Base-by-base conservation (phyloP, 148 eudicot species). In the Nepenthes gracilis region DNA sequence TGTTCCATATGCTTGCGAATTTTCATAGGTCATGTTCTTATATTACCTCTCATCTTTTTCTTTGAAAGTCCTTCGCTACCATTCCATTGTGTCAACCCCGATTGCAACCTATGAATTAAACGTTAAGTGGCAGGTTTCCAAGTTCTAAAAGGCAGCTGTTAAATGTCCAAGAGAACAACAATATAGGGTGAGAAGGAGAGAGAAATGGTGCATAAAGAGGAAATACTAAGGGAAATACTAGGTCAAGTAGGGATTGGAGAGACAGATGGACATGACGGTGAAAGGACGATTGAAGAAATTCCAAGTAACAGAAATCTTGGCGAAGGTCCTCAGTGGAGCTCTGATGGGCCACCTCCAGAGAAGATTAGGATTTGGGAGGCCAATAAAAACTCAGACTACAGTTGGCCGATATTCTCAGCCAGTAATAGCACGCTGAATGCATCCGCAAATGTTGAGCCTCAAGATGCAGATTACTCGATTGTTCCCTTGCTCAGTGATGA, bases 401-500 rank as follows among this genome's bases (percentile, higher is more conserved):
- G 11, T 49, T 49, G 53, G 53, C 61, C 35, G 58, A 55, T 35
- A 33, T 15, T 33, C 11, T 15, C 57, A 14, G 2, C 9, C 5
- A 34, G 57, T 54, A 8, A 3, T 35, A 35, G 68, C 23, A 15
- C 58, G 58, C 58, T 45, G 54, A 64, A 52, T 51, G 53, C 47
- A 33, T 65, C 72, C 13, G 60, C 64, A 23, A 49, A 67, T 62
- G 57, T 61, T 55, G 58, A 74, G 78, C 62, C 77, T 72, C 71
- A 77, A 74, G 80, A 77, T 72, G 77, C 80, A 72, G 76, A 77
- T 77, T 72, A 72, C 13, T 35, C 35, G 2, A 11, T 33, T 35
- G 14, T 54, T 10, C 67, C 80, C 32, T 68, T 74, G 6, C 88
- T 85, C 23, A 61, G 71, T 59, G 70, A 78, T 59, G 91, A 84